Evolutionary conservation across 352 stramenopile species (phyloP).

Genomic region (Thraustotheca clavata): DNA sequence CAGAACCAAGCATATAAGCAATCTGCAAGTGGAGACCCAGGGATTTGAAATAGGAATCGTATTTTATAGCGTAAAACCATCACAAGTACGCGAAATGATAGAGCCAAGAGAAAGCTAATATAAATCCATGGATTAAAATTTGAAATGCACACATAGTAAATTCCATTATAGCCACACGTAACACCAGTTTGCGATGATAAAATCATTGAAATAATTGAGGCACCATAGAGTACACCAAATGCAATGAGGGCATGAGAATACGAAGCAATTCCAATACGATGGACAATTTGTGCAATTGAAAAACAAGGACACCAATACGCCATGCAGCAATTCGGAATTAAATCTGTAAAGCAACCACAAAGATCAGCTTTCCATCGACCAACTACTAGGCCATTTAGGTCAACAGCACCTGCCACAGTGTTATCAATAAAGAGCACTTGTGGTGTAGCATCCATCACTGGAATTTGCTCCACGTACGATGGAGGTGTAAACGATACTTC

Average conservation of each 20-base stretch:
- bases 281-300: constrained; percentile 13
- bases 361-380: constrained; percentile 13
- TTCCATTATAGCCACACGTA: not conserved
- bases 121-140: not conserved
- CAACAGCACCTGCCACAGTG: not conserved
- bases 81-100: not conserved
- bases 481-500: not conserved
- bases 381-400: constrained; percentile 12
- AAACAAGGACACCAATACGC: constrained; percentile 19
- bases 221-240: constrained; percentile 1
- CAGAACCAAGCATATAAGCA: constrained; percentile 14
- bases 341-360: constrained; percentile 8
- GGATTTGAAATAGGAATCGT: constrained; percentile 18
- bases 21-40: constrained; percentile 7
- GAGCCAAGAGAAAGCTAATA: not conserved
- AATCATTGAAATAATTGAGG: not conserved
- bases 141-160: not conserved
- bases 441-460: not conserved
- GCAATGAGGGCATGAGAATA: not conserved
- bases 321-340: constrained; percentile 20
- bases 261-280: constrained; percentile 13
- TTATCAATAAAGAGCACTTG: not conserved
- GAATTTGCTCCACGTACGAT: not conserved
- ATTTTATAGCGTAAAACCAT: not conserved
- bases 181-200: not conserved